Percentiles rank a stretch among this genome's conserved stretches.
Evolutionary conservation across 2,329 filamentous ascomycete genomes (phyloP).

Genomic region (Gaeumannomyces tritici): DNA sequence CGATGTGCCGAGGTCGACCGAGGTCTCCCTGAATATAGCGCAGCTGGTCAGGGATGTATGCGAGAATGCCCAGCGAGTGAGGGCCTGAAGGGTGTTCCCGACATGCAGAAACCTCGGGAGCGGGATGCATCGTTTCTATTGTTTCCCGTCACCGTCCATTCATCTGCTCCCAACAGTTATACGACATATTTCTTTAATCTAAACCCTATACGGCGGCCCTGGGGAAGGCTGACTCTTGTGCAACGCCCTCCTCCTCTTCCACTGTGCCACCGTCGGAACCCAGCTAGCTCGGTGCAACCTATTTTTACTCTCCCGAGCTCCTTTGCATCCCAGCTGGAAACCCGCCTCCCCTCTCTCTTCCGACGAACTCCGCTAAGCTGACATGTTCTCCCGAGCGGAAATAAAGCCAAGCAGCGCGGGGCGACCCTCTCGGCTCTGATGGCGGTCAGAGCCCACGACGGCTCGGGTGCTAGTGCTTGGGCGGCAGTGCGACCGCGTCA

Average conservation of each 20-base stretch:
- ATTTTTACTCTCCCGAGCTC: neutral
- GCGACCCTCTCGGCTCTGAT: neutral
- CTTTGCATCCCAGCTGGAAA: neutral
- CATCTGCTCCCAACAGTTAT: neutral
- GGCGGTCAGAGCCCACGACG: neutral
- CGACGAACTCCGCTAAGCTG: neutral
- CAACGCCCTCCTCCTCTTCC: no score
- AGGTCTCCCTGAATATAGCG: constrained; percentile 20
- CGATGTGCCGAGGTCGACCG: constrained; percentile 25
- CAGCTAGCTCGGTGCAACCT: neutral
- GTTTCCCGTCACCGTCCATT: neutral
- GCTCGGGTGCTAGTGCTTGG: neutral
- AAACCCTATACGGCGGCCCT: neutral
- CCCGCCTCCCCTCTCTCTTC: neutral
- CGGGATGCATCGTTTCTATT: neutral
- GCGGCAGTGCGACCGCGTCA: neutral
- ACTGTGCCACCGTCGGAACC: neutral
- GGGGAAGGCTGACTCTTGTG: no score
- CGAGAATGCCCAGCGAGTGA: neutral
- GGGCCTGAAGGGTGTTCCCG: neutral
- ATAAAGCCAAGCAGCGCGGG: neutral
- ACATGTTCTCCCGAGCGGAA: neutral
- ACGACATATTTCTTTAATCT: neutral
- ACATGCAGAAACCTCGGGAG: neutral
- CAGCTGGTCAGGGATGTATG: constrained; percentile 16